A percentile compares a stretch with the other conserved stretches of the same genome.
phyloP scores from a whole-genome alignment of 208 protist species.

The Phytomonas sp. region DNA sequence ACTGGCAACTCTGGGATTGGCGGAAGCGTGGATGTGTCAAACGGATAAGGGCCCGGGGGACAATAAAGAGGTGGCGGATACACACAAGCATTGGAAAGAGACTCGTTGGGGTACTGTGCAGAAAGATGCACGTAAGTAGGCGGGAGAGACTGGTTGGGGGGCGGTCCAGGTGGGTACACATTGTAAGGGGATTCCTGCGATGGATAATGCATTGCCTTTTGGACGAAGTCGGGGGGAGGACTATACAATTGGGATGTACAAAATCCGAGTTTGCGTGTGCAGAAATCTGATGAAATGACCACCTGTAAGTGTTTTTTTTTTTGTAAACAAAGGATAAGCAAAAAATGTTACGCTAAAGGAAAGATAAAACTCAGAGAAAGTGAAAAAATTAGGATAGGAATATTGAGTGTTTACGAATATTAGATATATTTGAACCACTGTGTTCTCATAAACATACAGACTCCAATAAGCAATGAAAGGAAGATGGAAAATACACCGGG shows the following conservation, averaged over 20 bases:
- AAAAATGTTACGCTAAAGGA: neutral
- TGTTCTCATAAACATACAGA: neutral
- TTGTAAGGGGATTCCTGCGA: neutral
- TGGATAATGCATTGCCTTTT: neutral
- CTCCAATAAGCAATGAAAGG: neutral
- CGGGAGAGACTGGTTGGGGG: neutral
- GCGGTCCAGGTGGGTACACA: neutral
- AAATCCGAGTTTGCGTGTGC: neutral
- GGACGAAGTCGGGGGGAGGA: neutral
- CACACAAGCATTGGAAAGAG: neutral
- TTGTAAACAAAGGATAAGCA: neutral
- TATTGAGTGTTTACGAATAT: neutral
- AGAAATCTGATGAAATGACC: neutral
- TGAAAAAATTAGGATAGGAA: neutral
- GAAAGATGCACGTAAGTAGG: neutral
- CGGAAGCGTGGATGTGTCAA: neutral
- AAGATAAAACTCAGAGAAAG: neutral
- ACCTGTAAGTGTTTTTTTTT: neutral
- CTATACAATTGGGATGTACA: neutral
- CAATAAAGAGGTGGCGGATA: neutral
- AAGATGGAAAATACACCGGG: neutral
- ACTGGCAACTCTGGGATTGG: conserved; percentile 26
- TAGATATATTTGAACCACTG: neutral
- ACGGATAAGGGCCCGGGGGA: neutral
- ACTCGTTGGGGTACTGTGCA: neutral